A percentile compares a stretch with the other conserved stretches of the same genome.
These are phyloP conservation scores for Aquilaria agallochum DNA, from an alignment of 441 rosid species.

Conservation along the genomic window DNA sequence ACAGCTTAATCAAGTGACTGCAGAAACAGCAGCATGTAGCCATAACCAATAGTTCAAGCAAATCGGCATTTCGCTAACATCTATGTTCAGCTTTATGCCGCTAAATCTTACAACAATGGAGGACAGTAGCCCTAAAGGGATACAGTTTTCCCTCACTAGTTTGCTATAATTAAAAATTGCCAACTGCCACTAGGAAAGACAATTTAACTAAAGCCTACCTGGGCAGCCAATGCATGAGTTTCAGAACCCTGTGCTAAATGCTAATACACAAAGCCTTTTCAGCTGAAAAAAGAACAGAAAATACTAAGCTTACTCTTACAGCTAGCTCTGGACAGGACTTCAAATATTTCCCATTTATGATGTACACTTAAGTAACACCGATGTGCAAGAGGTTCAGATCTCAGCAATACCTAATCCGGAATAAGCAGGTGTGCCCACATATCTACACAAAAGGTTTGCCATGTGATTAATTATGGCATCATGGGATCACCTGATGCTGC, in stretches of 20 bases:
- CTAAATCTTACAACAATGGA: constrained; percentile 19
- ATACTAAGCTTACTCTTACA: constrained; percentile 21
- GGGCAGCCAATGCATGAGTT: constrained; percentile 73
- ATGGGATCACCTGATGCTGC: constrained; percentile 70
- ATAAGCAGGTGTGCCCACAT: constrained; percentile 12
- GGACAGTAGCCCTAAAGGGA: constrained; percentile 17
- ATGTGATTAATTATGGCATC: constrained; percentile 33
- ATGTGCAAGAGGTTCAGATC: constrained; percentile 15
- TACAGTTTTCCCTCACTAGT: constrained; percentile 21
- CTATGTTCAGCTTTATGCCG: constrained; percentile 10
- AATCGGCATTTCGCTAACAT: constrained; percentile 6
- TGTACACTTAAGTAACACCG: constrained; percentile 34
- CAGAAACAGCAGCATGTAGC: background rate
- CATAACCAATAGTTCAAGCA: background rate
- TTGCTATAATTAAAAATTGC: constrained; percentile 25
- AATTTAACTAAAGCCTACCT: constrained; percentile 78
- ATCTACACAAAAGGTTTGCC: constrained; percentile 11
- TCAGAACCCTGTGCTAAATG: constrained; percentile 37
- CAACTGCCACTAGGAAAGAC: constrained; percentile 99
- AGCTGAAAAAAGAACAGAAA: constrained; percentile 25
- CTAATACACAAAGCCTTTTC: constrained; percentile 44
- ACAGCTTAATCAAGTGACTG: no score
- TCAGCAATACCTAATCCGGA: constrained; percentile 17
- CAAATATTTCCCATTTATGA: constrained; percentile 28
- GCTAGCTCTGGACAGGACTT: constrained; percentile 26